A percentile compares a stretch with the other conserved stretches of the same genome.
Conservation (phyloP, 2,329 filamentous ascomycete genomes). For the Venturia oleaginea region DNA sequence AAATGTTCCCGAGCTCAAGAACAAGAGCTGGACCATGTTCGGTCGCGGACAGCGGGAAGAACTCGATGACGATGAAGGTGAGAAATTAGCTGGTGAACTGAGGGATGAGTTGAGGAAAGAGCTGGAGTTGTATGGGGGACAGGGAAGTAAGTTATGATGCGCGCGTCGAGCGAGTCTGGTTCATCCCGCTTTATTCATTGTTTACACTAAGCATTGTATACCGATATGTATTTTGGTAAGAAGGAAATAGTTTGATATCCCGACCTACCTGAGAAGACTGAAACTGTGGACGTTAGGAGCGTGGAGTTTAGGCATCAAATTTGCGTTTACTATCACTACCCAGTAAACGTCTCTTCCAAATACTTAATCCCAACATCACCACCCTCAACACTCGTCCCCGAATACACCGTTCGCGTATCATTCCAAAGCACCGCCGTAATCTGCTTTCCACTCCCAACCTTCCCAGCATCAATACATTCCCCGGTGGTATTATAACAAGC, state of each 20-base stretch:
- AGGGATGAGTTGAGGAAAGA: conserved; percentile 32
- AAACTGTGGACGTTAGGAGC: background rate
- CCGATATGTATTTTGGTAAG: background rate
- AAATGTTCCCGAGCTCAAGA: conserved; percentile 41
- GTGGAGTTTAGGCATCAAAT: background rate
- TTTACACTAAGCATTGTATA: background rate
- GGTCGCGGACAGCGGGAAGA: conserved; percentile 64
- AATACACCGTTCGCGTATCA: background rate
- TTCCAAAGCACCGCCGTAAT: background rate
- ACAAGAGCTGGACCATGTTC: conserved; percentile 73
- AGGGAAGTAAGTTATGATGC: background rate
- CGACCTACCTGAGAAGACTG: background rate
- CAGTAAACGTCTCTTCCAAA: background rate
- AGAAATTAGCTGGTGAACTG: conserved; percentile 45
- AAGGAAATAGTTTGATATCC: background rate
- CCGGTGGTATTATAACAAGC: background rate
- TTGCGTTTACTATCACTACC: background rate
- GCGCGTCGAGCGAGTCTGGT: background rate
- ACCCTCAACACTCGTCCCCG: background rate
- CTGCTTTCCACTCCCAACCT: background rate
- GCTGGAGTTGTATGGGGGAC: conserved; percentile 16
- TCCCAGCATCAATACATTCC: background rate
- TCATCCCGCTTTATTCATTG: background rate
- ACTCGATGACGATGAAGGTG: conserved; percentile 66
- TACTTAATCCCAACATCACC: background rate